Evolutionary conservation across 345 rosid genomes (phyloP).

Genomic region (Dimocarpus longan): DNA sequence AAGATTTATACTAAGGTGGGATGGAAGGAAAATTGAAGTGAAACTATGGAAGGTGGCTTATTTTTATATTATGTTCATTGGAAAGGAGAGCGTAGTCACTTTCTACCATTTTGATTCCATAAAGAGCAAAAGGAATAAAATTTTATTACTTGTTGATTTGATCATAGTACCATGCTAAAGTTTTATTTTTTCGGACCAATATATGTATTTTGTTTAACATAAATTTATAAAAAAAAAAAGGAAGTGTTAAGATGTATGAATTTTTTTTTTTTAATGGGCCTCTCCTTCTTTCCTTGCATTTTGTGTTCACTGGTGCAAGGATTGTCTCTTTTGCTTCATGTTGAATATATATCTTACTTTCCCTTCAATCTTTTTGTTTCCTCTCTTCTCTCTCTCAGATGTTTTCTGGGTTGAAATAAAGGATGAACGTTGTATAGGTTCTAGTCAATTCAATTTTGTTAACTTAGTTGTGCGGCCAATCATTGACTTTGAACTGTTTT

Average conservation of each 20-base stretch:
- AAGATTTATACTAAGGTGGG: too few species aligned
- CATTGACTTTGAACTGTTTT: background rate
- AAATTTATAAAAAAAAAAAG: too few species aligned
- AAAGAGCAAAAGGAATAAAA: background rate
- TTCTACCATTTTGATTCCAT: background rate
- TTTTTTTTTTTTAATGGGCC: background rate
- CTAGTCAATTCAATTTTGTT: background rate
- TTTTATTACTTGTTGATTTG: background rate
- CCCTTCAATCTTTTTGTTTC: background rate
- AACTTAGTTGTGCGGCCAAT: background rate
- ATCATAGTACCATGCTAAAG: background rate
- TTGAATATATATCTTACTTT: background rate
- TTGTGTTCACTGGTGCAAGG: background rate
- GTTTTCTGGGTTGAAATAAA: background rate
- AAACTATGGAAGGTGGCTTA: too few species aligned
- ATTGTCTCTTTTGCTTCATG: background rate
- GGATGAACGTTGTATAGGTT: background rate
- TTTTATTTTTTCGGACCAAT: background rate
- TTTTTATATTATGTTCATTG: background rate
- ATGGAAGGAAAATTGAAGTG: too few species aligned
- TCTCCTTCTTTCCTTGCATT: background rate
- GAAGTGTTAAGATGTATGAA: background rate
- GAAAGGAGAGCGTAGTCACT: background rate
- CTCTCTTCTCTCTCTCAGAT: background rate
- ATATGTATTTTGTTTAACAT: too few species aligned